These are phyloP conservation scores for Aquilaria agallochum DNA, from an alignment of 441 rosid genomes.

Conservation along the genomic window DNA sequence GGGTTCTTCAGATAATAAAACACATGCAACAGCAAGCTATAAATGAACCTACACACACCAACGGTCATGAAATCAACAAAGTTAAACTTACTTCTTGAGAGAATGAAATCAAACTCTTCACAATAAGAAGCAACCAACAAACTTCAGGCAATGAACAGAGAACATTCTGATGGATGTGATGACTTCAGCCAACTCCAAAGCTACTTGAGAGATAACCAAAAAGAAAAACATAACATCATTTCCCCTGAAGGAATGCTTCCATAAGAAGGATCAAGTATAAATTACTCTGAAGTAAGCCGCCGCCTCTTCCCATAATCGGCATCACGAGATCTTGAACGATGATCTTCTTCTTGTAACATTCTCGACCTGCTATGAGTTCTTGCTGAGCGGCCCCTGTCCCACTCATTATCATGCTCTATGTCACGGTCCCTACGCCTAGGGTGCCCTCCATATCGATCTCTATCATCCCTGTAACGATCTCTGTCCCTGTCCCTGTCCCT, in stretches of 20 bases:
- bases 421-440: constrained; percentile 58
- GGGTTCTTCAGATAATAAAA: background rate
- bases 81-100: constrained; percentile 23
- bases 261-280: constrained; percentile 1
- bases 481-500: constrained; percentile 9
- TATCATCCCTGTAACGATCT: constrained; percentile 60
- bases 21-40: background rate
- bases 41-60: background rate
- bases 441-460: constrained; percentile 59
- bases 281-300: constrained; percentile 52
- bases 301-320: constrained; percentile 84
- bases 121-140: constrained; percentile 17
- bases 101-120: constrained; percentile 14
- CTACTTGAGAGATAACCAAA: constrained; percentile 15
- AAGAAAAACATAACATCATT: constrained; percentile 10
- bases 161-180: constrained; percentile 14
- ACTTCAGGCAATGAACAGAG: constrained; percentile 20
- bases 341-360: constrained; percentile 57
- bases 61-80: background rate
- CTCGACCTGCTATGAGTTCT: constrained; percentile 66
- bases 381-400: constrained; percentile 63
- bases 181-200: constrained; percentile 9
- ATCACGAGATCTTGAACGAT: constrained; percentile 71
- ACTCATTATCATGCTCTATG: constrained; percentile 60
- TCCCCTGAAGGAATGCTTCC: background rate